Evolutionary conservation across 2,329 filamentous ascomycete species (phyloP).

Genomic region (Alternaria novae-zelandiae): DNA sequence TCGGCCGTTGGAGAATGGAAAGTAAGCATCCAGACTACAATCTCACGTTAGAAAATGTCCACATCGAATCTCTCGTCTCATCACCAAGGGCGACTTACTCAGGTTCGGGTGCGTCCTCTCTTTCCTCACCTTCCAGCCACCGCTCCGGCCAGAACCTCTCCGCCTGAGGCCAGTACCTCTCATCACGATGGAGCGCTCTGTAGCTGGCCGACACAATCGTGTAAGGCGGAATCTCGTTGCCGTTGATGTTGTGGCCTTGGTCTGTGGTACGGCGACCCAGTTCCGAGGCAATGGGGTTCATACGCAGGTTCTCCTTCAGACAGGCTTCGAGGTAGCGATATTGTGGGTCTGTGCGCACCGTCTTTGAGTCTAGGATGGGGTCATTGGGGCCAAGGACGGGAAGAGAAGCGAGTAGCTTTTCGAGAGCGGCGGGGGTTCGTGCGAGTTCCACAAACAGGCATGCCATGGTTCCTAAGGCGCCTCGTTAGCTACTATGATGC

Average conservation of each 20-base stretch:
- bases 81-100: not conserved
- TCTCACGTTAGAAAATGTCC: not conserved
- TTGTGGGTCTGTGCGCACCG: not conserved
- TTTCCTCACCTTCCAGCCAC: not conserved
- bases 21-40: not conserved
- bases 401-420: constrained; percentile 1
- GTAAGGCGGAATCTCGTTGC: not conserved
- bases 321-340: not conserved
- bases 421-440: not conserved
- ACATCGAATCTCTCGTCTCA: not conserved
- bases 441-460: constrained; percentile 1
- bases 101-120: not conserved
- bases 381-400: not conserved
- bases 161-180: not conserved
- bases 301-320: not conserved
- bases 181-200: not conserved
- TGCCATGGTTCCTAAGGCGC: not conserved
- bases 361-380: not conserved
- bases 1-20: not conserved
- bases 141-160: constrained; percentile 2
- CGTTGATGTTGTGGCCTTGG: not conserved
- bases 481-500: not conserved
- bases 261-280: not conserved
- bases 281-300: not conserved
- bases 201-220: constrained; percentile 1